Conservation (phyloP, 2,329 filamentous ascomycete genomes). For the Pseudocercospora musae region DNA sequence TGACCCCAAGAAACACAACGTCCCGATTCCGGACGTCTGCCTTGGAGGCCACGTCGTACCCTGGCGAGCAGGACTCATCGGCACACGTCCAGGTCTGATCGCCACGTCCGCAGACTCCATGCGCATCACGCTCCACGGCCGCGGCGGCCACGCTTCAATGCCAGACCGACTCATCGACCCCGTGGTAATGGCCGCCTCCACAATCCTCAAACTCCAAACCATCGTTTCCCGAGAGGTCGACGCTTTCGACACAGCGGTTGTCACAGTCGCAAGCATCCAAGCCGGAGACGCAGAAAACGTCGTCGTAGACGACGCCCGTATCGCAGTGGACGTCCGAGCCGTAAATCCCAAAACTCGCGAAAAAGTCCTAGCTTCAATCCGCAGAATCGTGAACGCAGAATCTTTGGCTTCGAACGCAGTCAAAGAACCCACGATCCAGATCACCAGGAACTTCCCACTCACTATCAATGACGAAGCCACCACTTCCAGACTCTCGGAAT, state of each 20-base stretch:
- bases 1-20: slow-evolving; percentile 37
- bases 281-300: slow-evolving; percentile 61
- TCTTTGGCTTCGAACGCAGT: slow-evolving; percentile 48
- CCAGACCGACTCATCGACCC: slow-evolving; percentile 58
- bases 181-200: slow-evolving; percentile 55
- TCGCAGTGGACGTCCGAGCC: slow-evolving; percentile 56
- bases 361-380: slow-evolving; percentile 47
- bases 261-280: slow-evolving; percentile 58
- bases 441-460: slow-evolving; percentile 46
- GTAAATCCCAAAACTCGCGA: slow-evolving; percentile 46
- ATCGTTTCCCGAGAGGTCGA: slow-evolving; percentile 56
- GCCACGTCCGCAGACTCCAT: slow-evolving; percentile 42
- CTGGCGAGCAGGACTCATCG: slow-evolving; percentile 39
- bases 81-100: slow-evolving; percentile 42
- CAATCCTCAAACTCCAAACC: slow-evolving; percentile 58
- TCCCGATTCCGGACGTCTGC: slow-evolving; percentile 55
- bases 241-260: slow-evolving; percentile 52
- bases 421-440: slow-evolving; percentile 43
- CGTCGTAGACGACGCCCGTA: slow-evolving; percentile 53
- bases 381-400: slow-evolving; percentile 56
- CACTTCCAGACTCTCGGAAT: slow-evolving; percentile 42
- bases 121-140: slow-evolving; percentile 54
- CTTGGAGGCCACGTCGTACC: slow-evolving; percentile 58
- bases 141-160: slow-evolving; percentile 57
- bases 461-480: slow-evolving; percentile 52